phyloP scores from a whole-genome alignment of 2,329 filamentous ascomycete species.

The Calycina herbarum region DNA sequence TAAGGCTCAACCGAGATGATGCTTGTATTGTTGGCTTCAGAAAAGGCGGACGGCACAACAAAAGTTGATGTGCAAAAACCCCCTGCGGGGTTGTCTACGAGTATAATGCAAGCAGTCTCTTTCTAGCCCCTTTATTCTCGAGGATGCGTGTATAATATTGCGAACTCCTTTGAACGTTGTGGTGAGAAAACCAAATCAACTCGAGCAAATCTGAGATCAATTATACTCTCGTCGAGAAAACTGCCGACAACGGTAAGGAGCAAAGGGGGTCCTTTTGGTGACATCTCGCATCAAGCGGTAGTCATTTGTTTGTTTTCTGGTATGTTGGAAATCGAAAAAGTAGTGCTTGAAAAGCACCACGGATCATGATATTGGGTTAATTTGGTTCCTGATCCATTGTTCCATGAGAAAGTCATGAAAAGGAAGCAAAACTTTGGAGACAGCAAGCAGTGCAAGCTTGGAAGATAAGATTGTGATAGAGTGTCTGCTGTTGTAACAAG shows the following conservation, averaged over 20 bases:
- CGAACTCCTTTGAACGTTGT: background rate
- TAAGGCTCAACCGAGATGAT: too few species aligned
- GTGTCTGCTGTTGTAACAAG: too few species aligned
- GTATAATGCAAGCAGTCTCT: background rate
- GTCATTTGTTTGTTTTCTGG: background rate
- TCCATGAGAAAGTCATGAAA: background rate
- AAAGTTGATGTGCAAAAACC: background rate
- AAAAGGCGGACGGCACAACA: background rate
- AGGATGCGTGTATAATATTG: background rate
- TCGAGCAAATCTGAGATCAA: too few species aligned
- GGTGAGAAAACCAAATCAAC: background rate
- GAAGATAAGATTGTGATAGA: too few species aligned
- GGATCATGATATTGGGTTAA: background rate
- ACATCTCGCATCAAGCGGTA: background rate
- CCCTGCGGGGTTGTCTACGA: background rate
- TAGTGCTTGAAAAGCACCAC: background rate
- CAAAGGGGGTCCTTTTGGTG: background rate
- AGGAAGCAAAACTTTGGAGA: background rate
- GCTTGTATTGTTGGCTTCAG: too few species aligned
- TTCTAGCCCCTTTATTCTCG: background rate
- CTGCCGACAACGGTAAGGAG: background rate
- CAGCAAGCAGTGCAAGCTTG: too few species aligned
- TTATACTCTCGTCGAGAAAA: background rate
- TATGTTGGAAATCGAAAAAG: background rate
- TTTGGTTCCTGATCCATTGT: background rate